These are phyloP conservation scores for Skeletonema marinoi DNA, from an alignment of 108 stramenopile genomes.

Conservation along the genomic window DNA sequence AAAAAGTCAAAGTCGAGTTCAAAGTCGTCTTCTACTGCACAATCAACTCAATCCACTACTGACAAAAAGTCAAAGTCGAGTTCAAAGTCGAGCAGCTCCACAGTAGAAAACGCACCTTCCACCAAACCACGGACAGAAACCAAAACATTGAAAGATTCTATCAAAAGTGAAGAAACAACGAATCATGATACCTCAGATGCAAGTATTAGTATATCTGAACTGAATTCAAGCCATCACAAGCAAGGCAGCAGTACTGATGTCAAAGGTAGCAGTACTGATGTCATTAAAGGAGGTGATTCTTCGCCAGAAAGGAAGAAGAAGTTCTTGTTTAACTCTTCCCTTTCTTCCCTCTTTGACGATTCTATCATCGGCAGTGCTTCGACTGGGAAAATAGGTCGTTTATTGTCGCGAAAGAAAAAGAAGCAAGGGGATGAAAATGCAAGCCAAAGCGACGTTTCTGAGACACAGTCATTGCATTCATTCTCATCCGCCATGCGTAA, in stretches of 20 bases:
- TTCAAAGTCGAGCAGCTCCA: neutral
- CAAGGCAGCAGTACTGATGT: neutral
- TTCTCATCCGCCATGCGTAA: neutral
- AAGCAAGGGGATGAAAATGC: neutral
- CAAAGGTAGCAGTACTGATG: neutral
- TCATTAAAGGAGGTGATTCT: neutral
- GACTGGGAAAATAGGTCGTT: neutral
- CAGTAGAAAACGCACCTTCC: neutral
- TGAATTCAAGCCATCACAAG: neutral
- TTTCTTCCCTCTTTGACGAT: neutral
- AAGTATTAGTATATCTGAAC: conserved; percentile 1
- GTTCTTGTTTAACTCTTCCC: neutral
- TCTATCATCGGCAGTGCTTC: neutral
- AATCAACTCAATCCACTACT: neutral
- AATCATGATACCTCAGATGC: neutral
- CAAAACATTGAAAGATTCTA: neutral
- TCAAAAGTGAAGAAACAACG: neutral
- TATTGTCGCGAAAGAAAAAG: neutral
- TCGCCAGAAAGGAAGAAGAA: neutral
- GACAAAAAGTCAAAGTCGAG: neutral
- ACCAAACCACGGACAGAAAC: neutral
- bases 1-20: neutral
- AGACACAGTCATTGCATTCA: neutral
- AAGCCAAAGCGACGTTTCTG: neutral
- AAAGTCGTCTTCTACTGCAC: neutral